phyloP scores from a whole-genome alignment of 495 filamentous ascomycete genomes.

The Neurospora sp. region DNA sequence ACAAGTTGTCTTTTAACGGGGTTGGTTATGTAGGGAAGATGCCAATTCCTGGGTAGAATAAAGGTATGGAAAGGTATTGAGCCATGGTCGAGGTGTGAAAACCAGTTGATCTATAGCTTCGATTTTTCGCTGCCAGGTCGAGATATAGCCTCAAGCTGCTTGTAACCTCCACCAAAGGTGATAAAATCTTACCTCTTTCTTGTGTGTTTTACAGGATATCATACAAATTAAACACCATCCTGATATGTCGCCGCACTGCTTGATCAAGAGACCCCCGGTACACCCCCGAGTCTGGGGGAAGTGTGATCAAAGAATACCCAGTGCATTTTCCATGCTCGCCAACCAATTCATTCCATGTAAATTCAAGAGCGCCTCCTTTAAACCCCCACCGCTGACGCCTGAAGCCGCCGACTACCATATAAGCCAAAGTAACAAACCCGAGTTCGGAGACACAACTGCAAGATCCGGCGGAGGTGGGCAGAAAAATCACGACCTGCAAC shows the following conservation, averaged over 20 bases:
- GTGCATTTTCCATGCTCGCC: not conserved
- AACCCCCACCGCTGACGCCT: not conserved
- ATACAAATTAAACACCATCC: not conserved
- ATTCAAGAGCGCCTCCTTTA: not conserved
- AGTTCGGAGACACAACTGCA: not conserved
- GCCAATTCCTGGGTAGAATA: not conserved
- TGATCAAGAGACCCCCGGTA: not conserved
- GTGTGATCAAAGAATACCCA: not conserved
- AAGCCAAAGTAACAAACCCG: not conserved
- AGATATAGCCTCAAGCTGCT: not conserved
- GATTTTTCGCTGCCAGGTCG: not conserved
- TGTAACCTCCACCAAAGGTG: not conserved
- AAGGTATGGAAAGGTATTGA: not conserved
- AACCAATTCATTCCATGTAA: not conserved
- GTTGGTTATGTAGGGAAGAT: not conserved
- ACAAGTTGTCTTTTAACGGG: not conserved
- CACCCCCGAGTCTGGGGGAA: not conserved
- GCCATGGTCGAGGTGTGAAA: not conserved
- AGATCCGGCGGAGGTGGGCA: not conserved
- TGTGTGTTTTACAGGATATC: not conserved
- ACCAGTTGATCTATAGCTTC: not conserved
- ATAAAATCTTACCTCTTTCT: not conserved
- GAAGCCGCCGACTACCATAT: not conserved
- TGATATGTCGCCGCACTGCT: not conserved
- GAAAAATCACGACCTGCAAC: not conserved